Base-by-base conservation (phyloP, 2,329 filamentous ascomycete genomes). In the Tolypocladium pustulatum region DNA sequence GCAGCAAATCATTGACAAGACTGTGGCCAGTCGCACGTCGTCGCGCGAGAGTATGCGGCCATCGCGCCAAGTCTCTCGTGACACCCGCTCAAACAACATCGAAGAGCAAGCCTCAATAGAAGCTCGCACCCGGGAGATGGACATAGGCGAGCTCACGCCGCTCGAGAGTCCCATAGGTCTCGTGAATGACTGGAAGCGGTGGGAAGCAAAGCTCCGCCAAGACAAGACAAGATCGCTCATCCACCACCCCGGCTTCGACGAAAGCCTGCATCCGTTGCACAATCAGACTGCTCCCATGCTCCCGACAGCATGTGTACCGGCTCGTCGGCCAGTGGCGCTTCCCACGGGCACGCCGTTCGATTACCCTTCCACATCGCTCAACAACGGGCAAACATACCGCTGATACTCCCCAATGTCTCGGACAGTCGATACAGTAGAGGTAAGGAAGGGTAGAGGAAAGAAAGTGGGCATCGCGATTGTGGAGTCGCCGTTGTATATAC, bases 1-100 rank as follows among this genome's bases (percentile, higher is more conserved):
- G 15, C 63, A 65, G 36, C 68, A 66, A 53, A 75, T 78, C 63
- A 78, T 79, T 59, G 71, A 72, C 56, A 79, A 79, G 64, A 77
- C 75, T 2, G 65, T 78, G 10, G 69, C 72, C 58, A 67, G 65
- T 41, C 69, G 70, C 27, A 52, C 65, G 4, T 67, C 68, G 15
- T 66, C 65, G 27, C 51, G 57, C 7, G 55, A 59, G 15, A 8
- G 13, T 34, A 37, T 25, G 30, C 22, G 15, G 38, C 54, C 30
- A 40, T 32, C 13, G 9, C 17, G 38, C 25, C 25, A 40, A 17
- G 4, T 40, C 25, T 13, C 12, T 20, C n/a, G 4, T 30, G 8
- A 17, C 3, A n/a, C 30, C 5, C 30, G 22, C 1, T 20, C 25
- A 32, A 8, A 8, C 37, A 10, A 41, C 15, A 13, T 25, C 53